Conservation (phyloP, 1,139 yeast species). For the Blastobotrys aristatus region DNA sequence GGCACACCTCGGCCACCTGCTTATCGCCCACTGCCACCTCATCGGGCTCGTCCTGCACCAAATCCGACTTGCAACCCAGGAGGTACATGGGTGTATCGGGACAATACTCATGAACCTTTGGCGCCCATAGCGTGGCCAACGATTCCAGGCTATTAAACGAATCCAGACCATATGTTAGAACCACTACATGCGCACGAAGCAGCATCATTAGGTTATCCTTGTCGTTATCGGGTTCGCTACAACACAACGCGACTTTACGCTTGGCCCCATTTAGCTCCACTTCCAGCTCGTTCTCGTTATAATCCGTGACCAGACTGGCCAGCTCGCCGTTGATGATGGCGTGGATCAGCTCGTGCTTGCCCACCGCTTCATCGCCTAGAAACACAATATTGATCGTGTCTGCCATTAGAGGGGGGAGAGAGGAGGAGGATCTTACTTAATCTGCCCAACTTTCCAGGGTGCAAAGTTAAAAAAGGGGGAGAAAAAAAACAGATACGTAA, state of each 20-base stretch:
- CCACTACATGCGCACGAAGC: constrained; percentile 8
- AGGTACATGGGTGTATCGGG: constrained; percentile 8
- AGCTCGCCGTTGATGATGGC: constrained; percentile 7
- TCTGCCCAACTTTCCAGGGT: too few species aligned
- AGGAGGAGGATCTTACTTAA: neutral
- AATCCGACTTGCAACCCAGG: constrained; percentile 8
- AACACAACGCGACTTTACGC: neutral
- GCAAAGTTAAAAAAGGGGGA: neutral
- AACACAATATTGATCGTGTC: constrained; percentile 6
- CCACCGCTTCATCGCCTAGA: constrained; percentile 11
- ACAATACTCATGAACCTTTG: constrained; percentile 4
- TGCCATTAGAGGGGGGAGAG: too few species aligned
- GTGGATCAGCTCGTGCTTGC: constrained; percentile 10
- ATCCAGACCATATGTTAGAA: constrained; percentile 5
- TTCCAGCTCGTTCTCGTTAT: constrained; percentile 3
- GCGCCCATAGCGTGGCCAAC: constrained; percentile 2
- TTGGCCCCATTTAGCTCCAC: constrained; percentile 4
- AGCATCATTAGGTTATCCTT: constrained; percentile 3
- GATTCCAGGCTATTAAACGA: constrained; percentile 1
- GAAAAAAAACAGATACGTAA: neutral
- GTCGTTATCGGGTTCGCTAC: constrained; percentile 5
- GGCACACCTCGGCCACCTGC: constrained; percentile 3
- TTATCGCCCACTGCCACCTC: constrained; percentile 7
- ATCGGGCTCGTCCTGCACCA: constrained; percentile 6
- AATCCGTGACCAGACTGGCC: constrained; percentile 9